A percentile compares a stretch with the other conserved stretches of the same genome.
Evolutionary conservation across 192 early-diverging fungal genomes (phyloP).

Genomic region (Irineochytrium annulatum): DNA sequence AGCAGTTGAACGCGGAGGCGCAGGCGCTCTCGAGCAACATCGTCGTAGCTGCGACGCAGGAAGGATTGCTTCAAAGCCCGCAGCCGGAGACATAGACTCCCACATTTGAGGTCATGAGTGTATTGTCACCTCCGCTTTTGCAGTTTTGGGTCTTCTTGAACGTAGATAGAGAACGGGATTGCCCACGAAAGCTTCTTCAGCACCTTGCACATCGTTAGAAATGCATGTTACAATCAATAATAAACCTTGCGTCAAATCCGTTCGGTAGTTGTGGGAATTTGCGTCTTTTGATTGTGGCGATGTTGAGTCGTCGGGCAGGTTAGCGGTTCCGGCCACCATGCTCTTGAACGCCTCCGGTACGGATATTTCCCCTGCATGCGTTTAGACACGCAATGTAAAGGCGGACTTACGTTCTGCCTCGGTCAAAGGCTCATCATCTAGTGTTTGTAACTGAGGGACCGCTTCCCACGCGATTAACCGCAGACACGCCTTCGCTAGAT

Average conservation of each 20-base stretch:
- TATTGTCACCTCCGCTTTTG: no score
- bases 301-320: neutral
- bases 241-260: neutral
- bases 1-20: no score
- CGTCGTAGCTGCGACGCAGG: no score
- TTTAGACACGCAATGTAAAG: neutral
- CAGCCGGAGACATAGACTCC: no score
- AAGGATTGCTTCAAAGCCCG: no score
- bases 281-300: neutral
- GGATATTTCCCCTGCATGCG: neutral
- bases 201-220: conserved; percentile 14
- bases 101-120: no score
- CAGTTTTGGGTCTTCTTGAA: conserved; percentile 9
- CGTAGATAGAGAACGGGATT: conserved; percentile 40
- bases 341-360: neutral
- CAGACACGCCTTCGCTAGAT: neutral
- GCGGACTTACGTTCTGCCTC: neutral
- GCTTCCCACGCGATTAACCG: conserved; percentile 3
- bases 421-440: conserved; percentile 30
- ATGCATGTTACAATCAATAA: neutral
- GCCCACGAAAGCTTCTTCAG: conserved; percentile 32
- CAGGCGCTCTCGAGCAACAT: no score
- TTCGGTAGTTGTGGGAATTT: neutral
- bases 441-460: conserved; percentile 23
- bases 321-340: neutral